Evolutionary conservation across 2,329 filamentous ascomycete species (phyloP).

Genomic region (Amesomyces nigricolor): DNA sequence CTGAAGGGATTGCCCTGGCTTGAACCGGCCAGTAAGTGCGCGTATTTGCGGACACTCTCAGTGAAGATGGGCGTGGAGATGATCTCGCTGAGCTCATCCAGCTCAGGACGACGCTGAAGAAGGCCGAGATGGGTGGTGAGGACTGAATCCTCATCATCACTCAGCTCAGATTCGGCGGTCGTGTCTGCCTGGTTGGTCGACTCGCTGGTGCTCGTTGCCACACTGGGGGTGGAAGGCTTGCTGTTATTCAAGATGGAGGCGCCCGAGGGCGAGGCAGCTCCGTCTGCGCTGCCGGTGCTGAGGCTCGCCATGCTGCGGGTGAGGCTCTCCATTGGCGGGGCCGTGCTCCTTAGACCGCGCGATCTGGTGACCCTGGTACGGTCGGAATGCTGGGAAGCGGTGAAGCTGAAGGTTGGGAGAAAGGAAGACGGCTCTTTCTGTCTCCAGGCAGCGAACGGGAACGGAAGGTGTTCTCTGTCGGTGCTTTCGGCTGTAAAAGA

Average conservation of each 20-base stretch:
- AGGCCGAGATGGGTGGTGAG: conserved; percentile 17
- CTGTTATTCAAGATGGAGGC: neutral
- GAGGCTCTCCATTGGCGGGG: conserved; percentile 5
- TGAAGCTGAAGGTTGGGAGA: neutral
- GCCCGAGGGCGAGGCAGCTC: neutral
- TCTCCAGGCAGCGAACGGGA: neutral
- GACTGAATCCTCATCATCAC: conserved; percentile 2
- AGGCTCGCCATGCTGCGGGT: conserved; percentile 1
- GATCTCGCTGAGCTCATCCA: conserved; percentile 29
- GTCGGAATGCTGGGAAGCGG: neutral
- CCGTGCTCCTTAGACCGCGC: neutral
- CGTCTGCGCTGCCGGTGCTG: neutral
- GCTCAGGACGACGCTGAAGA: conserved; percentile 17
- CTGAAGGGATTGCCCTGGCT: conserved; percentile 21
- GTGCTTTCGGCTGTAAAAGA: neutral
- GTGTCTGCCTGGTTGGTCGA: neutral
- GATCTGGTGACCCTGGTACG: neutral
- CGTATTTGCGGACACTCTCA: conserved; percentile 25
- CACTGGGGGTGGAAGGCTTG: neutral
- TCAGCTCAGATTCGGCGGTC: conserved; percentile 1
- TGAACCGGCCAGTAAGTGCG: neutral
- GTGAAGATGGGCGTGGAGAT: conserved; percentile 31
- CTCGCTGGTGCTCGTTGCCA: neutral
- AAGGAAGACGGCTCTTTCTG: neutral
- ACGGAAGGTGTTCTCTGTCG: neutral